Percentiles rank a stretch among this genome's conserved stretches.
Evolutionary conservation across 1,284 basidiomycete species (phyloP).

Genomic region (Schizophyllum commune): DNA sequence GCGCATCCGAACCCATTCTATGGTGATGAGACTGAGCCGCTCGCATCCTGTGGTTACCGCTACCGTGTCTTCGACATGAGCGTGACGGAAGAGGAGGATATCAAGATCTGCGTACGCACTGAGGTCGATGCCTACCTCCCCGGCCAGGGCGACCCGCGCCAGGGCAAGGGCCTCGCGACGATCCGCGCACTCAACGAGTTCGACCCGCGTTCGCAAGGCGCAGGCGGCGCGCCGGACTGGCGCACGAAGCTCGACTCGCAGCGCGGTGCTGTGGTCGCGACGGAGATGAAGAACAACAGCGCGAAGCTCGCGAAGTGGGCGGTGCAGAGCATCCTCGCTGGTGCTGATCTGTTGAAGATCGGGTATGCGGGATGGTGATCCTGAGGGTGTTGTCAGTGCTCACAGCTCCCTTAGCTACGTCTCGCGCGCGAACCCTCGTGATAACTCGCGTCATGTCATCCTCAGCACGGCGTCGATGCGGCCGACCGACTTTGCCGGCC

Average conservation of each 20-base stretch:
- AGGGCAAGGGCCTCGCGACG: slow-evolving; percentile 79
- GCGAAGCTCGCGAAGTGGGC: slow-evolving; percentile 98
- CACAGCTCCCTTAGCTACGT: slow-evolving; percentile 56
- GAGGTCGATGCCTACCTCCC: slow-evolving; percentile 90
- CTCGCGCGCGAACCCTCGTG: slow-evolving; percentile 89
- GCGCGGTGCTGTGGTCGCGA: slow-evolving; percentile 95
- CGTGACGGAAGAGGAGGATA: slow-evolving; percentile 82
- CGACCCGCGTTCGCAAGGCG: slow-evolving; percentile 85
- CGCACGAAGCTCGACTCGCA: slow-evolving; percentile 92
- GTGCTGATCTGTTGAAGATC: slow-evolving; percentile 96
- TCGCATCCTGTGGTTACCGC: slow-evolving; percentile 93
- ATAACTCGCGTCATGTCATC: slow-evolving; percentile 93
- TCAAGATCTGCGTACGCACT: slow-evolving; percentile 90
- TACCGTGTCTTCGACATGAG: slow-evolving; percentile 96
- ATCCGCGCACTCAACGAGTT: slow-evolving; percentile 98
- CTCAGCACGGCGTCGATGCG: slow-evolving; percentile 94
- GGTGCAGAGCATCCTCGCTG: slow-evolving; percentile 91
- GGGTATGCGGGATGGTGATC: slow-evolving; percentile 49
- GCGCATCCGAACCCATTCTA: slow-evolving; percentile 93
- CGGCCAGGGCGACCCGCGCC: slow-evolving; percentile 55
- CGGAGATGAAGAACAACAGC: slow-evolving; percentile 99
- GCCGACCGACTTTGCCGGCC: slow-evolving; percentile 88
- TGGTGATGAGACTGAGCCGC: slow-evolving; percentile 90
- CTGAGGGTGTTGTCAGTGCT: slow-evolving; percentile 6
- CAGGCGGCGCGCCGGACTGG: slow-evolving; percentile 96